These are phyloP conservation scores for Lactarius hatsudake DNA, from an alignment of 768 basidiomycete genomes.

Conservation along the genomic window DNA sequence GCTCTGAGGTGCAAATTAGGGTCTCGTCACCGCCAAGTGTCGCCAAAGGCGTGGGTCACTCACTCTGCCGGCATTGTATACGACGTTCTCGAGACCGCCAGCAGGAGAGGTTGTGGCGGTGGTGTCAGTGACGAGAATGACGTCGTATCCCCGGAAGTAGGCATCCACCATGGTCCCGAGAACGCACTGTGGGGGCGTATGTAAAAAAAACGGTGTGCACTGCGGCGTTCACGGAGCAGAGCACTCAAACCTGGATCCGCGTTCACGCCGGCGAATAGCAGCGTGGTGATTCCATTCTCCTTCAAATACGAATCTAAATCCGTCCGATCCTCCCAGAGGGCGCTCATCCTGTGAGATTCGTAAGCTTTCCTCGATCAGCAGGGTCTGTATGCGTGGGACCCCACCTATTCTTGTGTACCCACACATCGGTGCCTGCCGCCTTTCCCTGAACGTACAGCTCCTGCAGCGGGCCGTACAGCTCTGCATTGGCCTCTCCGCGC, in stretches of 20 bases:
- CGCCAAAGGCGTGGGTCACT: constrained; percentile 29
- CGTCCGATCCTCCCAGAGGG: constrained; percentile 62
- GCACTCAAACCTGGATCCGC: constrained; percentile 56
- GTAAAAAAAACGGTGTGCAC: not conserved
- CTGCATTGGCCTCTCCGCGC: constrained; percentile 56
- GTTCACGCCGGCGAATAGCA: constrained; percentile 65
- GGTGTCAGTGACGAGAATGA: constrained; percentile 53
- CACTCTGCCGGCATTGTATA: constrained; percentile 56
- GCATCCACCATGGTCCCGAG: constrained; percentile 61
- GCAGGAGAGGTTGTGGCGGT: constrained; percentile 62
- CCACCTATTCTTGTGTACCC: constrained; percentile 71
- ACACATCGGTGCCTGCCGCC: constrained; percentile 57
- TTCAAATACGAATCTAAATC: constrained; percentile 59
- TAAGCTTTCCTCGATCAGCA: not conserved
- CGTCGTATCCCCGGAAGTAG: constrained; percentile 64
- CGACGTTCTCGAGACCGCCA: constrained; percentile 54
- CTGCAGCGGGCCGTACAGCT: constrained; percentile 63
- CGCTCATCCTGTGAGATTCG: constrained; percentile 50
- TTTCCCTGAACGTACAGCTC: constrained; percentile 50
- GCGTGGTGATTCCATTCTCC: constrained; percentile 58
- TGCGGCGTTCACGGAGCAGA: not conserved
- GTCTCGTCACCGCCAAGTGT: not conserved
- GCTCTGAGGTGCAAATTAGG: not conserved
- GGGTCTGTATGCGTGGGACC: not conserved
- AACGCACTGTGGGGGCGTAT: constrained; percentile 48